Evolutionary conservation across 805 yeast genomes (phyloP).

Genomic region (Teunomyces aglyptinius): DNA sequence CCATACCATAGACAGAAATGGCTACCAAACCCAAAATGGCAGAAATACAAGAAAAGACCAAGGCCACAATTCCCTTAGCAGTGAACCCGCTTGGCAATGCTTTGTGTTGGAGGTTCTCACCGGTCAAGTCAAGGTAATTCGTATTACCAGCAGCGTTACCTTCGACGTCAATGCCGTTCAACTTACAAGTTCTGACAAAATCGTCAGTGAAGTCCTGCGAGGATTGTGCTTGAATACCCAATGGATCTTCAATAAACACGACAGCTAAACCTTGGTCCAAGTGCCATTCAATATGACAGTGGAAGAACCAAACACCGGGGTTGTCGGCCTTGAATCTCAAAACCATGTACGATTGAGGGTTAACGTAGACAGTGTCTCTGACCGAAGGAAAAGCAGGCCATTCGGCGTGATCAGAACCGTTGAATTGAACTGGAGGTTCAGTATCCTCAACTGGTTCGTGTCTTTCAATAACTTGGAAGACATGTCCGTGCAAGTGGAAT

Average conservation of each 20-base stretch:
- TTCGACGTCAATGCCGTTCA: constrained; percentile 46
- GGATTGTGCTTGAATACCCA: constrained; percentile 49
- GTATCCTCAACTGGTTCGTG: constrained; percentile 57
- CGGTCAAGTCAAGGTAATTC: constrained; percentile 64
- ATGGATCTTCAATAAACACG: constrained; percentile 80
- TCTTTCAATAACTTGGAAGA: constrained; percentile 78
- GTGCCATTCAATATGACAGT: constrained; percentile 99
- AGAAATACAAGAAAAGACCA: constrained; percentile 84
- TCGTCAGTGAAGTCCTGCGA: constrained; percentile 60
- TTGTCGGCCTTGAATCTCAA: constrained; percentile 87
- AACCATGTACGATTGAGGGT: constrained; percentile 82
- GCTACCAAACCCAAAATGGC: constrained; percentile 79
- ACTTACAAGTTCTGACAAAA: constrained; percentile 59
- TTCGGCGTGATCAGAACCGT: constrained; percentile 41
- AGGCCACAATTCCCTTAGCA: constrained; percentile 89
- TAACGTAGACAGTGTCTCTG: constrained; percentile 78
- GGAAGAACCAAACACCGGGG: constrained; percentile 99
- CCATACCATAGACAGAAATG: constrained; percentile 80
- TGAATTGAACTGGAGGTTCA: constrained; percentile 55
- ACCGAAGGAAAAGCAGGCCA: constrained; percentile 76
- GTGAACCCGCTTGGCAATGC: constrained; percentile 87
- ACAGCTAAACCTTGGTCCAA: constrained; percentile 90
- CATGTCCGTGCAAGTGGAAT: constrained; percentile 95
- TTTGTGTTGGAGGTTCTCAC: constrained; percentile 68
- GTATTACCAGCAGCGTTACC: constrained; percentile 93